A percentile compares a stretch with the other conserved stretches of the same genome.
Conservation (phyloP, 225 moss, liverwort and hornwort species). For the Pseudoscleropodium purum region DNA sequence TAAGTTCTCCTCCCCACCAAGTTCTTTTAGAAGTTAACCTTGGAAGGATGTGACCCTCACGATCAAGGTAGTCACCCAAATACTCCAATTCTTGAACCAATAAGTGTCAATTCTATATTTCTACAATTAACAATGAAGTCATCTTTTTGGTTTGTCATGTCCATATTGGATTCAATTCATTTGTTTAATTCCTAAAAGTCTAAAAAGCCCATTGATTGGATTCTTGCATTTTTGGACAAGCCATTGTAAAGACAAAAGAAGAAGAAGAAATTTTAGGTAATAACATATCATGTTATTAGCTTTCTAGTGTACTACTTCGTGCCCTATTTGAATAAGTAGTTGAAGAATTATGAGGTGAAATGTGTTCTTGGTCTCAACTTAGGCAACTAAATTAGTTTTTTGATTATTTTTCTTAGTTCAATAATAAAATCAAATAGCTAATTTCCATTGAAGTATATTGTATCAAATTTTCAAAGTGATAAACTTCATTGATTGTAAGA, state of each 20-base stretch:
- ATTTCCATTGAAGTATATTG: too few species aligned
- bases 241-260: too few species aligned
- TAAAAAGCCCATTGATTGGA: not conserved
- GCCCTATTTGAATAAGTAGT: not conserved
- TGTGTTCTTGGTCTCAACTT: not conserved
- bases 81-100: not conserved
- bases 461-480: not conserved
- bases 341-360: not conserved
- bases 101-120: not conserved
- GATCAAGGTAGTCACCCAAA: not conserved
- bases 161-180: not conserved
- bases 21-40: not conserved
- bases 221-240: not conserved
- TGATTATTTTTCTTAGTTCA: not conserved
- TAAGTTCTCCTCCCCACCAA: not conserved
- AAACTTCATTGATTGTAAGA: not conserved
- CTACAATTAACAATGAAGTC: rapidly evolving
- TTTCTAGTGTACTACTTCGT: not conserved
- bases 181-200: not conserved
- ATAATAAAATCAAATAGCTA: not conserved
- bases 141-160: rapidly evolving
- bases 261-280: too few species aligned
- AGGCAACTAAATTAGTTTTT: rapidly evolving
- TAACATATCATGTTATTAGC: not conserved
- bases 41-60: rapidly evolving